Base-by-base conservation (phyloP, 352 stramenopile genomes). In the Phytopythium delawarense region DNA sequence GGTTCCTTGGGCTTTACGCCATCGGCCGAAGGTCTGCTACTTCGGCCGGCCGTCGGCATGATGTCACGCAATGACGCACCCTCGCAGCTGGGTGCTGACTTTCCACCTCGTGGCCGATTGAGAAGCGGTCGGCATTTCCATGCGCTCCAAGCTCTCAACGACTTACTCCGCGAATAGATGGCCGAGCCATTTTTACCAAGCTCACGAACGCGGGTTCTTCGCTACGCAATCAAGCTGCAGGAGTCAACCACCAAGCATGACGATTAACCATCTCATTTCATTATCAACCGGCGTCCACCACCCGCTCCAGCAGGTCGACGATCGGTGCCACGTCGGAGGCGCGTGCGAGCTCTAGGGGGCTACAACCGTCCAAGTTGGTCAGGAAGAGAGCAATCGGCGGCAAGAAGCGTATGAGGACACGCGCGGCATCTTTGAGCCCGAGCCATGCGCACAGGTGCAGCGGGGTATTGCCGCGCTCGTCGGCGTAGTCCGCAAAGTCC, bases 401-500 rank as follows among this genome's bases (percentile, higher is more conserved):
- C 2, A 88, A 49, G 61, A 70, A 75, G 37, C 53, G 54, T 2
- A 88, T 32, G 1, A 92, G 59, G 12, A 77, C 59, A 20, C 69
- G 34, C 7, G 75, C 65, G 1, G 75, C 68, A 6, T 74, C 54
- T 12, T 68, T 20, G 0, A 71, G 70, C 0, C 81, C 83, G 11
- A 76, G 62, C 67, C 73, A 85, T 16, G 78, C 77, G 3, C 79
- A 70, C 42, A 88, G 69, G 46, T 92, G 81, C 60, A 91, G 58
- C 50, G 79, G 79, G 30, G 81, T 91, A 44, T 91, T 87, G n/a
- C 83, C 83, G 32, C 72, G 65, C 4, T 69, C 59, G 49, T 92
- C 83, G 2, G 79, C 76, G 51, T 90, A 92, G 62, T 90, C 81
- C 13, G 82, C 76, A 62, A 92, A 90, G 30, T 90, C 81, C 0